A percentile compares a stretch with the other conserved stretches of the same genome.
Conservation (phyloP, 441 rosid species). For the Erodium moschatum region DNA sequence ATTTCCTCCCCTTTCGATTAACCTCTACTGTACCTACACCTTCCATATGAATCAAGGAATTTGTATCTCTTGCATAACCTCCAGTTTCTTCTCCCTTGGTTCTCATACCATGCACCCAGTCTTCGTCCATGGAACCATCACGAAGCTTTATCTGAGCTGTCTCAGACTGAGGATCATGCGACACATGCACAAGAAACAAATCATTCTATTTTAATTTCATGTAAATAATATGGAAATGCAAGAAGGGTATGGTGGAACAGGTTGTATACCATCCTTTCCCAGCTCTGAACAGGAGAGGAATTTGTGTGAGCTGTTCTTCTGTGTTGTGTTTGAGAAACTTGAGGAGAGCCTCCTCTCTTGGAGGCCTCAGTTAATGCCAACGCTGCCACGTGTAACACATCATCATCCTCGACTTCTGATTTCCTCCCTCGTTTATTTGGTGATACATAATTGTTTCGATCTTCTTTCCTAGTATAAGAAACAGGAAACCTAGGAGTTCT, state of each 20-base stretch:
- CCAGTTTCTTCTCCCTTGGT: conserved; percentile 33
- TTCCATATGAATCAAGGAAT: conserved; percentile 45
- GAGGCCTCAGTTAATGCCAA: conserved; percentile 59
- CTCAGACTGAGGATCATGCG: conserved; percentile 35
- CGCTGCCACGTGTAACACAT: conserved; percentile 55
- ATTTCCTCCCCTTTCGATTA: conserved; percentile 33
- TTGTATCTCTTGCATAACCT: conserved; percentile 33
- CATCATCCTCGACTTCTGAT: conserved; percentile 46
- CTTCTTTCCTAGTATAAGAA: conserved; percentile 40
- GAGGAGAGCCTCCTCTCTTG: conserved; percentile 51
- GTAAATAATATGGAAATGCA: conserved; percentile 9
- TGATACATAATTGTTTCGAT: conserved; percentile 31
- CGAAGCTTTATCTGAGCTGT: conserved; percentile 34
- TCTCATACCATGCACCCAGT: conserved; percentile 36
- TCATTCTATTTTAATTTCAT: not conserved
- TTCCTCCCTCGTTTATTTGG: conserved; percentile 42
- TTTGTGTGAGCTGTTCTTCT: conserved; percentile 31
- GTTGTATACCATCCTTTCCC: conserved; percentile 47
- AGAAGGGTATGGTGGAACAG: not conserved
- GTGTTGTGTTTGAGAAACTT: conserved; percentile 35
- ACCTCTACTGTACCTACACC: conserved; percentile 56
- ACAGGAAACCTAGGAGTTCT: conserved; percentile 90
- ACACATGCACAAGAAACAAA: conserved; percentile 21
- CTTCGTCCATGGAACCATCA: conserved; percentile 35
- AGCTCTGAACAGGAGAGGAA: conserved; percentile 42